A percentile compares a stretch with the other conserved stretches of the same genome.
phyloP scores from a whole-genome alignment of 2,329 filamentous ascomycete species.

The Hymenoscyphus fraxineus region DNA sequence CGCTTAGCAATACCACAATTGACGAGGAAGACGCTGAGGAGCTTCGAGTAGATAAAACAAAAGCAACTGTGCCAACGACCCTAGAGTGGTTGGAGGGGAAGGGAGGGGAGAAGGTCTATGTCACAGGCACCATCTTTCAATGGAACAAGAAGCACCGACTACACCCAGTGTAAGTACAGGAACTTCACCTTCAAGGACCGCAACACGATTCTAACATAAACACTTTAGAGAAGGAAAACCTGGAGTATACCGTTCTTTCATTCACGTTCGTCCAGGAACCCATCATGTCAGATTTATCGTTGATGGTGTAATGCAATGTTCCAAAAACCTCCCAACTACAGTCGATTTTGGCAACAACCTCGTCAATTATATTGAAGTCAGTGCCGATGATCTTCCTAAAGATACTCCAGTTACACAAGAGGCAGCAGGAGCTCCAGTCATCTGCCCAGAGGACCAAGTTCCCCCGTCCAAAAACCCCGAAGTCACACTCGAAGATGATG shows the following conservation, averaged over 20 bases:
- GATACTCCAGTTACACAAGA: slow-evolving; percentile 35
- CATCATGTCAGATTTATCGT: slow-evolving; percentile 97
- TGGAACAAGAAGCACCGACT: slow-evolving; percentile 94
- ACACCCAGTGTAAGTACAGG: slow-evolving; percentile 65
- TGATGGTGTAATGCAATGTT: slow-evolving; percentile 88
- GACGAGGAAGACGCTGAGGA: slow-evolving; percentile 84
- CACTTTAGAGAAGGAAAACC: slow-evolving; percentile 41
- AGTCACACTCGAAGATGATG: slow-evolving; percentile 35
- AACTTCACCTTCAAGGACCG: slow-evolving; percentile 7
- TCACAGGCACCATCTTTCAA: slow-evolving; percentile 94
- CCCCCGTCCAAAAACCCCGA: slow-evolving; percentile 19
- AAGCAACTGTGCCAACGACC: slow-evolving; percentile 75
- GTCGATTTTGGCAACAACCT: slow-evolving; percentile 98
- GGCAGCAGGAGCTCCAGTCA: slow-evolving; percentile 18
- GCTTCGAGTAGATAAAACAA: slow-evolving; percentile 68
- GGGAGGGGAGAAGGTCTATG: slow-evolving; percentile 85
- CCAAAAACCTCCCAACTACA: slow-evolving; percentile 81
- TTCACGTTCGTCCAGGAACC: slow-evolving; percentile 86
- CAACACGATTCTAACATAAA: slow-evolving; percentile 14
- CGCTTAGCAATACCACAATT: slow-evolving; percentile 57
- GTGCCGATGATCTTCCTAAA: slow-evolving; percentile 62
- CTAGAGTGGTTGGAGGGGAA: slow-evolving; percentile 72
- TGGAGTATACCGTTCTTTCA: slow-evolving; percentile 68
- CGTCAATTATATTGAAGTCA: slow-evolving; percentile 97
- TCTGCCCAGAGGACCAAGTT: slow-evolving; percentile 19